phyloP scores from a whole-genome alignment of 2,329 filamentous ascomycete species.

The Fusarium continuum region DNA sequence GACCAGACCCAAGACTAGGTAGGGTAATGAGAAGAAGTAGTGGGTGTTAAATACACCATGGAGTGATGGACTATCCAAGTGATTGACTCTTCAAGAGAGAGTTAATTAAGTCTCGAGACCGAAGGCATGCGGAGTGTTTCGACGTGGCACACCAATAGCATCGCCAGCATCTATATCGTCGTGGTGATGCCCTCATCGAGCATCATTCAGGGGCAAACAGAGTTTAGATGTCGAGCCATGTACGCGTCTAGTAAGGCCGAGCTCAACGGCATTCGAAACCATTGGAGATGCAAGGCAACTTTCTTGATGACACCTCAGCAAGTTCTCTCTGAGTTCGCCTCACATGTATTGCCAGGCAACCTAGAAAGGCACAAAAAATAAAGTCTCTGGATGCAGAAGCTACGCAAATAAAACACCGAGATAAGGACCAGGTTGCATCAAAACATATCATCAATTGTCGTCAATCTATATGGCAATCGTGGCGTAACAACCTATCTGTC shows the following conservation, averaged over 20 bases:
- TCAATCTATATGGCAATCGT: constrained; percentile 25
- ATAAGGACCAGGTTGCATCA: not conserved
- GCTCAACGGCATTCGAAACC: not conserved
- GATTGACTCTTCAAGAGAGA: not conserved
- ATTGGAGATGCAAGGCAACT: not conserved
- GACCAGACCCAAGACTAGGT: not conserved
- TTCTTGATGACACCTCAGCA: not conserved
- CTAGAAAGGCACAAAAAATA: not conserved
- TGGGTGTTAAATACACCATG: constrained; percentile 2
- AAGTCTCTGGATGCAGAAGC: too few relatives aligned
- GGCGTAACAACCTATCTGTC: constrained; percentile 23
- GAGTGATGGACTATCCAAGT: not conserved
- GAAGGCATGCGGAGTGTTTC: not conserved
- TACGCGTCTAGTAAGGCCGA: not conserved
- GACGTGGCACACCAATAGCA: not conserved
- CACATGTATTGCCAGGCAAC: too few relatives aligned
- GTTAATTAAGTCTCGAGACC: not conserved
- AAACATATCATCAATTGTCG: constrained; percentile 9
- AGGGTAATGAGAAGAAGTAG: not conserved
- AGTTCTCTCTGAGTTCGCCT: not conserved
- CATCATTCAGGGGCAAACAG: not conserved
- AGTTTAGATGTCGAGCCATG: not conserved
- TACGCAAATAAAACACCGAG: not conserved
- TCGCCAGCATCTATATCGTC: not conserved
- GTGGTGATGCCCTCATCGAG: not conserved